Evolutionary conservation across 1,284 basidiomycete genomes (phyloP).

Genomic region (Leccinum fallax): DNA sequence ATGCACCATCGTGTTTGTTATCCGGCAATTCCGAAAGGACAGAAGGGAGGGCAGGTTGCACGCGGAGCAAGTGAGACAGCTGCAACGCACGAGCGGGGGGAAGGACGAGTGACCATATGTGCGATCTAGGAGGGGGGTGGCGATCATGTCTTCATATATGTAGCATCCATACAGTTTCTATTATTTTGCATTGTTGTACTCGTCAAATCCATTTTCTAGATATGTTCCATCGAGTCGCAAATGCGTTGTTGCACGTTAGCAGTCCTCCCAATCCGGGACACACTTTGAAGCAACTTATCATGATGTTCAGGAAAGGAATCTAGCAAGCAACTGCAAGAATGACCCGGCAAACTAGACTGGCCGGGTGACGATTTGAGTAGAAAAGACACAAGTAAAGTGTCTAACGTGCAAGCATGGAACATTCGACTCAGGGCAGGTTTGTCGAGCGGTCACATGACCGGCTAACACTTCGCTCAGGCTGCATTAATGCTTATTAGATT

Average conservation of each 20-base stretch:
- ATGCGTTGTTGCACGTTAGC: background rate
- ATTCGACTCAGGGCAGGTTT: conserved; percentile 28
- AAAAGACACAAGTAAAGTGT: too few relatives aligned
- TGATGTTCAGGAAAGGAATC: too few relatives aligned
- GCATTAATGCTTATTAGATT: background rate
- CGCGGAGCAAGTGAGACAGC: conserved; percentile 20
- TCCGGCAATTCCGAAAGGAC: conserved; percentile 21
- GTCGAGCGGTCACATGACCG: conserved; percentile 20
- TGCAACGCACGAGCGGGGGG: conserved; percentile 6
- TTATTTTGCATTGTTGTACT: background rate
- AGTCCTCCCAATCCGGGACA: background rate
- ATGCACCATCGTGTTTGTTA: conserved; percentile 23
- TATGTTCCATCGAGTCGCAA: background rate
- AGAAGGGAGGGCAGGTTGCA: conserved; percentile 25
- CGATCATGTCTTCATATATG: background rate
- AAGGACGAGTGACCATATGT: conserved; percentile 8
- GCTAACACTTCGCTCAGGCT: background rate
- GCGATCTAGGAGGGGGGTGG: background rate
- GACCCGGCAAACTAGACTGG: too few relatives aligned
- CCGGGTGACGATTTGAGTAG: too few relatives aligned
- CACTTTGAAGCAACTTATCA: too few relatives aligned
- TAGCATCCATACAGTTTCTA: background rate
- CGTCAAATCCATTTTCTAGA: background rate
- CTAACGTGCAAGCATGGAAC: conserved; percentile 13
- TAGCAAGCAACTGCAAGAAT: too few relatives aligned